Evolutionary conservation across 805 yeast genomes (phyloP), one percentile per base, ranked within the genome.

Genomic region (Candida germanica): DNA sequence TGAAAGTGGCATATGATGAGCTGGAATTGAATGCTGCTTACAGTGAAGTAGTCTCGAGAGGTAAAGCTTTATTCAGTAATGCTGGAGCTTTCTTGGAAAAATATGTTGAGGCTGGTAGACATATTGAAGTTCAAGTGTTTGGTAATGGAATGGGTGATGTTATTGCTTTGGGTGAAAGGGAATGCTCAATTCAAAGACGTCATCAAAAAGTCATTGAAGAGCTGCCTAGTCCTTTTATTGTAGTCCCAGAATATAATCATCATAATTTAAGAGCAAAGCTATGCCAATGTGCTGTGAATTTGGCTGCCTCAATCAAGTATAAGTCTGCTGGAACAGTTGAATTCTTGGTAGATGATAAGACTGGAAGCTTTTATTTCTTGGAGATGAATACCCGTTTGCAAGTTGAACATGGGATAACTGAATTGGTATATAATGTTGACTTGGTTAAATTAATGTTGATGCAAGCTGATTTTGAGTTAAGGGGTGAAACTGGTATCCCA

Each of bases 321-420:
- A 87, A 86, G 63, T 80, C 96, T 61, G 98, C 98, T 24, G 98
- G 97, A 59, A 91, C 98, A 3, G 95, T 93, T 49, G 98, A 91
- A 64, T 91, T 80, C 58, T 88, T 91, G 51, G 91, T 85, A 54
- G 98, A 93, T 57, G 83, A 83, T 52, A 70, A 60, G 33, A 70
- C 95, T 47, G 91, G 89, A 54, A 89, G 81, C 54, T 93, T 89
- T 59, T 91, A 89, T 69, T 91, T 91, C 66, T 69, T 91, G 53
- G 98, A 91, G 60, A 97, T 91, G 49, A 91, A 91, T 56, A 95
- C 98, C 11, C 80, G 98, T 54, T 74, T 91, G 49, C 98, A 91
- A 63, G 98, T 91, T 31, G 98, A 91, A 68, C 98, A 91, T 60
- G 98, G 98, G 22, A 83, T 93, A 51, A 91, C 98, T 23, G 98